Conservation (phyloP, 2,329 filamentous ascomycete species). For the Neoarthrinium moseri region DNA sequence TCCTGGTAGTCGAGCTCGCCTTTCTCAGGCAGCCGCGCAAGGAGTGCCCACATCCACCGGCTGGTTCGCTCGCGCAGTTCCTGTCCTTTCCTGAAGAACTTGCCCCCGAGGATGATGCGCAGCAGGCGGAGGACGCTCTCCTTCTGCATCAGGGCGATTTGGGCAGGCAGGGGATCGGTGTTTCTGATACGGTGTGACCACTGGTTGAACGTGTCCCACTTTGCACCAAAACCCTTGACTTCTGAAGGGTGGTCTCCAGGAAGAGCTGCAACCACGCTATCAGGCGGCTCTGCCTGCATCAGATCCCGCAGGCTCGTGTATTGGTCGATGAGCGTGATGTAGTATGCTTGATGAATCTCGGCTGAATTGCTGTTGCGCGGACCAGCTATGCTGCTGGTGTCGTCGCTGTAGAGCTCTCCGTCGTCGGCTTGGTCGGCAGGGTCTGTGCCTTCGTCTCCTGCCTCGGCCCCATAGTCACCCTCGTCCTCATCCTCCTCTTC, state of each 20-base stretch:
- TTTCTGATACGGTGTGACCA: constrained; percentile 54
- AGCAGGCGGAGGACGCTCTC: constrained; percentile 66
- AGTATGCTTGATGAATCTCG: constrained; percentile 64
- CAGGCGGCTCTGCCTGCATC: constrained; percentile 56
- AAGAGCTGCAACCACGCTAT: constrained; percentile 51
- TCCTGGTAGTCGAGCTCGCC: constrained; percentile 76
- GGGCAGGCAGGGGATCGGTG: constrained; percentile 56
- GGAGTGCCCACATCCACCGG: constrained; percentile 81
- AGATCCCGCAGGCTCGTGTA: constrained; percentile 64
- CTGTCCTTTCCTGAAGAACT: constrained; percentile 59
- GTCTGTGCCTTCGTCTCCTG: constrained; percentile 17
- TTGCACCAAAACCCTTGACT: constrained; percentile 52
- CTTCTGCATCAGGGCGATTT: constrained; percentile 65
- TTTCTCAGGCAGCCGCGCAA: constrained; percentile 71
- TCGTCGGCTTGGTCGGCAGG: constrained; percentile 23
- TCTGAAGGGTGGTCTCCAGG: constrained; percentile 51
- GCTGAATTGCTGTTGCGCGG: constrained; percentile 29
- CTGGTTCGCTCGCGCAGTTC: constrained; percentile 66
- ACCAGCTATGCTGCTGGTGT: constrained; percentile 20
- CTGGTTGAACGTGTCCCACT: constrained; percentile 44
- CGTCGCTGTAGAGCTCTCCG: constrained; percentile 18
- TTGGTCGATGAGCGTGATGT: constrained; percentile 60
- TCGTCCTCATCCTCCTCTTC: constrained; percentile 25
- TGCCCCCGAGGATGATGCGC: constrained; percentile 62
- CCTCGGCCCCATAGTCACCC: constrained; percentile 20